Percentiles rank a stretch among this genome's conserved stretches.
Conservation (phyloP, 2,329 filamentous ascomycete genomes). For the Cladophialophora chaetospira region DNA sequence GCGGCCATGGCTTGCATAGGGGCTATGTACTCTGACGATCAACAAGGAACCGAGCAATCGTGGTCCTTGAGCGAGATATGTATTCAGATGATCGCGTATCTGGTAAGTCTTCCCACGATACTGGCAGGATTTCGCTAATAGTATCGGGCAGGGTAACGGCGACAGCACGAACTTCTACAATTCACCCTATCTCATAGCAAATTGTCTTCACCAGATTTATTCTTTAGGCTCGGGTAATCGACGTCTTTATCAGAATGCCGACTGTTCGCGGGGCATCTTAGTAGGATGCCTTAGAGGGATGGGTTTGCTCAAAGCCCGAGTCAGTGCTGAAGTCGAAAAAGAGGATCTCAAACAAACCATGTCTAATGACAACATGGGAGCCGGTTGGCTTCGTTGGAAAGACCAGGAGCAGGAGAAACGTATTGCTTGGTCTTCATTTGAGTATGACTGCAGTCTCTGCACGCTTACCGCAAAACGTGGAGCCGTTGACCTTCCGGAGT, state of each 20-base stretch:
- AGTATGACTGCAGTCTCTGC: conserved; percentile 29
- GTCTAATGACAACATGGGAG: conserved; percentile 5
- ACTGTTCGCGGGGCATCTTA: conserved; percentile 23
- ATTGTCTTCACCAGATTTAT: conserved; percentile 22
- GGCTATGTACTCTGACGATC: conserved; percentile 27
- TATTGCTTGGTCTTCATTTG: conserved; percentile 27
- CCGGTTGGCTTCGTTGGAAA: conserved; percentile 24
- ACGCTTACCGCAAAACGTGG: conserved; percentile 24
- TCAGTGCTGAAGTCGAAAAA: conserved; percentile 23
- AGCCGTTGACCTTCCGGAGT: conserved; percentile 26
- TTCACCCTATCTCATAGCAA: conserved; percentile 12
- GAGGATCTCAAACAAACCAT: conserved; percentile 14
- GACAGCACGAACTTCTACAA: conserved; percentile 26
- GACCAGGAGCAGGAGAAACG: conserved; percentile 25
- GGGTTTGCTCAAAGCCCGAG: conserved; percentile 23
- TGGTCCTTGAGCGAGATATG: conserved; percentile 26
- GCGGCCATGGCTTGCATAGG: conserved; percentile 29
- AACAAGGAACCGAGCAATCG: conserved; percentile 24
- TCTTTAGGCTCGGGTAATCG: conserved; percentile 27
- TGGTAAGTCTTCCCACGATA: conserved; percentile 7
- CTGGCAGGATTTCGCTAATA: not conserved
- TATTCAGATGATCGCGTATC: conserved; percentile 26
- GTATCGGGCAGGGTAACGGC: conserved; percentile 13
- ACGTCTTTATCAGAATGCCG: conserved; percentile 25
- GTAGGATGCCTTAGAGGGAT: conserved; percentile 27